phyloP scores from a whole-genome alignment of 2,329 filamentous ascomycete species.

The Phyllosticta ampelicida region DNA sequence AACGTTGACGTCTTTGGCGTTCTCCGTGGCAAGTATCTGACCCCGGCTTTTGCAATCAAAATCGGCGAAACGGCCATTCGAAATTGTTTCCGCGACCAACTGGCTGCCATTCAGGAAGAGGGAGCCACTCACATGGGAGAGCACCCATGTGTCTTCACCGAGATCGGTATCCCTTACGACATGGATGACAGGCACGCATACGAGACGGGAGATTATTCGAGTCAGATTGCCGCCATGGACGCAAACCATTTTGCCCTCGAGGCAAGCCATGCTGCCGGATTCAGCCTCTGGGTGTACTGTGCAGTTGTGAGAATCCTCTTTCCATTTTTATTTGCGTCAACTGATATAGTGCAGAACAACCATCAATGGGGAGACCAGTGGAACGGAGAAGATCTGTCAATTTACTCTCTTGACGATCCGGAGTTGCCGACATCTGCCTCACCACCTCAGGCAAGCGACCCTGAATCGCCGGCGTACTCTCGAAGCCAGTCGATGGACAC shows the following conservation, averaged over 20 bases:
- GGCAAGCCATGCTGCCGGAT: conserved; percentile 71
- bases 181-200: conserved; percentile 98
- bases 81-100: conserved; percentile 83
- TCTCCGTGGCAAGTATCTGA: conserved; percentile 75
- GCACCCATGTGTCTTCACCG: conserved; percentile 81
- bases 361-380: conserved; percentile 87
- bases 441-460: conserved; percentile 15
- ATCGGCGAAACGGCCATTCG: conserved; percentile 88
- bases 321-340: conserved; percentile 7
- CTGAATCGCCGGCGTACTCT: conserved; percentile 44
- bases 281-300: conserved; percentile 82
- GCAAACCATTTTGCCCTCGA: conserved; percentile 93
- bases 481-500: conserved; percentile 38
- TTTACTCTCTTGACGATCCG: conserved; percentile 75
- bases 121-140: conserved; percentile 80
- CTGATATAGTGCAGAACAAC: conserved; percentile 50
- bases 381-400: conserved; percentile 96
- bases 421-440: conserved; percentile 35
- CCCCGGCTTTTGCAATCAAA: conserved; percentile 84
- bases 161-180: conserved; percentile 96
- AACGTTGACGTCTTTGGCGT: conserved; percentile 94
- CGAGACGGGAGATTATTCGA: conserved; percentile 88
- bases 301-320: conserved; percentile 44
- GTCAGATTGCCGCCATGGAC: conserved; percentile 84
- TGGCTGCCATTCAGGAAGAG: conserved; percentile 72